Percentiles rank a stretch among this genome's conserved stretches.
Evolutionary conservation across 768 basidiomycete genomes (phyloP).

Genomic region (Steccherinum ochraceum): DNA sequence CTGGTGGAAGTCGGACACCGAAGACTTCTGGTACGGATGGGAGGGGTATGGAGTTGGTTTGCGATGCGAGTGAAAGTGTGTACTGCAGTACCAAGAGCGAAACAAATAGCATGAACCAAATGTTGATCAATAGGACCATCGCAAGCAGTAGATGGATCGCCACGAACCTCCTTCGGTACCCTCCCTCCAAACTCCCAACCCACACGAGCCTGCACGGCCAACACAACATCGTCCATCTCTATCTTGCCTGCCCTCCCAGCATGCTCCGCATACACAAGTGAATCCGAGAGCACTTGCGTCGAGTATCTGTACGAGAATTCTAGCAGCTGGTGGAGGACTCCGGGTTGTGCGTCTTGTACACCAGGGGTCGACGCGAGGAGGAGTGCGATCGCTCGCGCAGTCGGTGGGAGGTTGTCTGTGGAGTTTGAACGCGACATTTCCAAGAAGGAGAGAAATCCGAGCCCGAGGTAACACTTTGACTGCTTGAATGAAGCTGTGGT

Average conservation of each 20-base stretch:
- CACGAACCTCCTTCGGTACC: slow-evolving; percentile 77
- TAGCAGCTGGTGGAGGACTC: slow-evolving; percentile 79
- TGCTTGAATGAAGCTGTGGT: too few relatives aligned
- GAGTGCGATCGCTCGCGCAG: slow-evolving; percentile 78
- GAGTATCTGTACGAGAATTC: slow-evolving; percentile 86
- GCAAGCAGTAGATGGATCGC: too few relatives aligned
- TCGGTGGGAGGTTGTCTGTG: slow-evolving; percentile 72
- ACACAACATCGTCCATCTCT: slow-evolving; percentile 74
- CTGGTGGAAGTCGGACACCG: slow-evolving; percentile 72
- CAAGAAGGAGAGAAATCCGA: too few relatives aligned
- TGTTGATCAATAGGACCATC: slow-evolving; percentile 4
- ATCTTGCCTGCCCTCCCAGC: slow-evolving; percentile 73
- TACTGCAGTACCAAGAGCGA: slow-evolving; percentile 39
- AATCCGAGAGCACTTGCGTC: slow-evolving; percentile 76
- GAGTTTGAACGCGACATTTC: slow-evolving; percentile 36
- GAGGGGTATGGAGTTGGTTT: slow-evolving; percentile 75
- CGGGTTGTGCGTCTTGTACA: slow-evolving; percentile 82
- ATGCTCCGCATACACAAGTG: slow-evolving; percentile 83
- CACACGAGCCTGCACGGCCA: slow-evolving; percentile 83
- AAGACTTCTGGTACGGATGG: slow-evolving; percentile 86
- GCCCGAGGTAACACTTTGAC: too few relatives aligned
- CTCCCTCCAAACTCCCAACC: slow-evolving; percentile 91
- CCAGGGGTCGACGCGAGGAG: slow-evolving; percentile 78
- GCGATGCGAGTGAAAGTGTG: slow-evolving; percentile 70
- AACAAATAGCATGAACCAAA: neutral